A percentile compares a stretch with the other conserved stretches of the same genome.
These are phyloP conservation scores for Pseudogymnoascus sp. DNA, from an alignment of 2,329 filamentous ascomycete genomes.

Conservation along the genomic window DNA sequence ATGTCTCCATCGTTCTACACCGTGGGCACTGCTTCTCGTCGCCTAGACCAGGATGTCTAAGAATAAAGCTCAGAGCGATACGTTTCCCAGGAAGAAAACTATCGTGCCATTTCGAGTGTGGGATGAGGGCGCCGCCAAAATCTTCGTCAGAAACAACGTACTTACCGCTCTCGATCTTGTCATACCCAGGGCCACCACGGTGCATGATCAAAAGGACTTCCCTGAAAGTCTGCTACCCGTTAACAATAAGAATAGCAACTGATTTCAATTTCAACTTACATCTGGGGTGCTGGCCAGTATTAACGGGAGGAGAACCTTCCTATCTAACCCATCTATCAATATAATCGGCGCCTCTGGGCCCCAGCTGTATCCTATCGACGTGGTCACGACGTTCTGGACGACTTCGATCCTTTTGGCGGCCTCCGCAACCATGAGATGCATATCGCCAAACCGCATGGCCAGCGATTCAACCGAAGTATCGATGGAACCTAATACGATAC, in stretches of 20 bases:
- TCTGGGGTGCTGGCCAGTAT: not conserved
- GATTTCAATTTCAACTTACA: not conserved
- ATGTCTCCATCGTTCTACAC: not conserved
- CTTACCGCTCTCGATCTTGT: conserved; percentile 3
- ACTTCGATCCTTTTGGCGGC: not conserved
- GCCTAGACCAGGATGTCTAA: not conserved
- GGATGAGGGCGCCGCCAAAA: not conserved
- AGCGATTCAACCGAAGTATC: not conserved
- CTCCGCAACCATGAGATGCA: not conserved
- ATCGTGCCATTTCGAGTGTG: not conserved
- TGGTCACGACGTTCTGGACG: not conserved
- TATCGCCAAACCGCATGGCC: conserved; percentile 1
- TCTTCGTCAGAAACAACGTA: not conserved
- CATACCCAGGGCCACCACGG: not conserved
- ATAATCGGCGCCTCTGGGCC: not conserved
- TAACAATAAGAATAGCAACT: not conserved
- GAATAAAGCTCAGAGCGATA: not conserved
- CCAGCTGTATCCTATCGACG: not conserved
- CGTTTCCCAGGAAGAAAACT: not conserved
- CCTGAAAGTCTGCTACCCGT: not conserved
- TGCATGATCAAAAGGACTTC: not conserved
- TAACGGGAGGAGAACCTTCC: not conserved
- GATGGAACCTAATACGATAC: not conserved
- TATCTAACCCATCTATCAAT: not conserved
- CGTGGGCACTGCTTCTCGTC: conserved; percentile 1